Evolutionary conservation across 2,329 filamentous ascomycete species (phyloP).

Genomic region (Tolypocladium ophioglossoides): DNA sequence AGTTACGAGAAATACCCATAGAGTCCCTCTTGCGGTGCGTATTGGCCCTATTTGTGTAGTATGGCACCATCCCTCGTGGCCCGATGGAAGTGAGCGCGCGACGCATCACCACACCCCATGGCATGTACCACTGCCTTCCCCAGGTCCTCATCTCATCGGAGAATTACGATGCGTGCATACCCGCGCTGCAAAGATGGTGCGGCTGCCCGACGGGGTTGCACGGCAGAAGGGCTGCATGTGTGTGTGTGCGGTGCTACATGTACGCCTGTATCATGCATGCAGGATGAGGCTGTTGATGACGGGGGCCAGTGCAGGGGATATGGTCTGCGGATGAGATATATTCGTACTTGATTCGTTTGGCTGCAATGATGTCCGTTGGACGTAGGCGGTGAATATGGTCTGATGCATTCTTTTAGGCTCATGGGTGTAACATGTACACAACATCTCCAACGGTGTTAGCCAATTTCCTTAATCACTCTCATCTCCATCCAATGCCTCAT

Average conservation of each 20-base stretch:
- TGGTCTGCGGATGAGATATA: background rate
- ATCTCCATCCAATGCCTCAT: conserved; percentile 53
- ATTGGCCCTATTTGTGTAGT: background rate
- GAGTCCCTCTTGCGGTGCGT: background rate
- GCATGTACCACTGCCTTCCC: background rate
- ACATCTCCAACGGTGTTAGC: background rate
- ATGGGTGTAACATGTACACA: background rate
- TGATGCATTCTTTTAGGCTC: background rate
- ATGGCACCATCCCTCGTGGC: background rate
- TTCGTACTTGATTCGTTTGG: background rate
- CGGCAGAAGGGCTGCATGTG: background rate
- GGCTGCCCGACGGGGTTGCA: background rate
- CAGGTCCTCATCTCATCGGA: background rate
- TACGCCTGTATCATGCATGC: background rate
- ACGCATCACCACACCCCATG: background rate
- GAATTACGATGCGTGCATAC: background rate
- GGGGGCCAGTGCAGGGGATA: background rate
- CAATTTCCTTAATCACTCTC: conserved; percentile 40
- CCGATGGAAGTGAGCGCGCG: too few species aligned
- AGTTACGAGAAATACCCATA: background rate
- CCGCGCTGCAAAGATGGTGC: background rate
- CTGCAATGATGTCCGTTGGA: background rate
- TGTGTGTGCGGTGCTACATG: background rate
- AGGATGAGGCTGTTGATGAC: background rate
- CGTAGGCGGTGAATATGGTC: background rate